Evolutionary conservation across 2,329 filamentous ascomycete species (phyloP).

Genomic region (Paecilomyces formosus): DNA sequence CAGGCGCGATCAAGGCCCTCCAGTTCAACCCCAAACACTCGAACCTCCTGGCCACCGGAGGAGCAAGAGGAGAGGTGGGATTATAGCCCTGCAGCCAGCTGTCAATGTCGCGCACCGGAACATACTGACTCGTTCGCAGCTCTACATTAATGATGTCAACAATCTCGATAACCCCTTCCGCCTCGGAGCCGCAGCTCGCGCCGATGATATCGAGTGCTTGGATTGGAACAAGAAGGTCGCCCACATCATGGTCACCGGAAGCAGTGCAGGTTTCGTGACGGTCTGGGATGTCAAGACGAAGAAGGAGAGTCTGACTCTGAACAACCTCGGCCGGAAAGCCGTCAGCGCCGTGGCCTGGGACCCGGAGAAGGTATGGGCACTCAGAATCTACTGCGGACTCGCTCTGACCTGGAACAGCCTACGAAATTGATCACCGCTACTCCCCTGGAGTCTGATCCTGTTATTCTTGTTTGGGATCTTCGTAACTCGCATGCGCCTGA

Average conservation of each 20-base stretch:
- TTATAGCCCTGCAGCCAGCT: neutral
- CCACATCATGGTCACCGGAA: conserved; percentile 91
- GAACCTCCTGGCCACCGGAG: conserved; percentile 85
- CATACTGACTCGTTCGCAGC: conserved; percentile 25
- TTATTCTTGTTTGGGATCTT: conserved; percentile 90
- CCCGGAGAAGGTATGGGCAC: conserved; percentile 61
- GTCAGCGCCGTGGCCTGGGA: conserved; percentile 98
- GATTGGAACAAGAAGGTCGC: conserved; percentile 99
- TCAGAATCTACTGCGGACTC: neutral
- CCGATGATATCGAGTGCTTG: conserved; percentile 90
- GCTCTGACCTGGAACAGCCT: conserved; percentile 38
- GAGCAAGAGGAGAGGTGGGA: conserved; percentile 73
- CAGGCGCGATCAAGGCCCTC: conserved; percentile 82
- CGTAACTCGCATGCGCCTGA: conserved; percentile 95
- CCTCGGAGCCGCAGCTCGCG: conserved; percentile 76
- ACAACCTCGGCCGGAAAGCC: conserved; percentile 79
- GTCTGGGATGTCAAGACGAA: conserved; percentile 98
- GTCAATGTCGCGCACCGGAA: neutral
- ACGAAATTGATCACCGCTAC: conserved; percentile 93
- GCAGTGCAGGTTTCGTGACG: conserved; percentile 87
- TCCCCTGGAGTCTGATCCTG: conserved; percentile 76
- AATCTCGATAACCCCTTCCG: conserved; percentile 83
- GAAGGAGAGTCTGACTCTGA: conserved; percentile 92
- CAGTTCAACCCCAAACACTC: conserved; percentile 94
- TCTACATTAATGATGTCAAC: conserved; percentile 92